These are phyloP conservation scores for Eucalyptus pauciflora DNA, from an alignment of 345 rosid species.

Conservation along the genomic window DNA sequence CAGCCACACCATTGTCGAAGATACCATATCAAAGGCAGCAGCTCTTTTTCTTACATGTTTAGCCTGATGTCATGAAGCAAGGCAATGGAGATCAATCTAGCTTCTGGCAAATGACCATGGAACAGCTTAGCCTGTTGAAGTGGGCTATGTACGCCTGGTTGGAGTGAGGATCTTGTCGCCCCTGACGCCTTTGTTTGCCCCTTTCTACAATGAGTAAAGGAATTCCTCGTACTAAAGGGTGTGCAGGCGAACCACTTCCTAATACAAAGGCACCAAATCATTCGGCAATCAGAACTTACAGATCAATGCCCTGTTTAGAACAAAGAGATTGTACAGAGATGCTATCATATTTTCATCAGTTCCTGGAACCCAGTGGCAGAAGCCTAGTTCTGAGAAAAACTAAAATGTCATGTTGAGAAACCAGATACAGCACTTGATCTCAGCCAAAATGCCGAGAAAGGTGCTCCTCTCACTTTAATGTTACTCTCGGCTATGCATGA, in stretches of 20 bases:
- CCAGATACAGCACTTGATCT: conserved; percentile 44
- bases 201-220: too few species aligned
- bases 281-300: too few species aligned
- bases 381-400: too few species aligned
- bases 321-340: not conserved
- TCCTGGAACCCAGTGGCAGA: too few species aligned
- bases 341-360: too few species aligned
- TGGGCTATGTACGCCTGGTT: too few species aligned
- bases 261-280: not conserved
- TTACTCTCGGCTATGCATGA: not conserved
- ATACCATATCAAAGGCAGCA: not conserved
- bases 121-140: too few species aligned
- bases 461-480: not conserved
- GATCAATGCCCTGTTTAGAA: not conserved
- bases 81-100: too few species aligned
- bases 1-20: not conserved
- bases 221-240: too few species aligned
- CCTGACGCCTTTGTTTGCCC: too few species aligned
- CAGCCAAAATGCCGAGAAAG: conserved; percentile 14
- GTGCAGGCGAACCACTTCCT: not conserved
- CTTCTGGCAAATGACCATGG: too few species aligned
- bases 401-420: not conserved
- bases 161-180: too few species aligned
- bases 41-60: not conserved
- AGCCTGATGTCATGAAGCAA: not conserved